Evolutionary conservation across 192 early-diverging fungal genomes (phyloP).

Genomic region (Coemansia sp.): DNA sequence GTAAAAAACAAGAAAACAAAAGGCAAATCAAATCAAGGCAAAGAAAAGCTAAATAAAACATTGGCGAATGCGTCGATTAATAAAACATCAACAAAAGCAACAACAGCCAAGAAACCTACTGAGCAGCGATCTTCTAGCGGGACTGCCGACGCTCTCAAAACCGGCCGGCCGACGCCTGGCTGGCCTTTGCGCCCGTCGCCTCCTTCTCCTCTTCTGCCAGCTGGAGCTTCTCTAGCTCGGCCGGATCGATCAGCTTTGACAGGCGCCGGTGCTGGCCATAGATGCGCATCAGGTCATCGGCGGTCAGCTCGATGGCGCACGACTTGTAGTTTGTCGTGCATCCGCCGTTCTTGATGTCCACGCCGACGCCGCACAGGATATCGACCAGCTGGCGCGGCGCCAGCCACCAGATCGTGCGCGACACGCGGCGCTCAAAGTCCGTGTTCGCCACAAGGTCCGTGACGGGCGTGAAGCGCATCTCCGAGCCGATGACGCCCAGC

Average conservation of each 20-base stretch:
- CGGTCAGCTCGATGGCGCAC: slow-evolving; percentile 53
- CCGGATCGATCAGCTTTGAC: slow-evolving; percentile 30
- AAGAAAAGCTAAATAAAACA: not conserved
- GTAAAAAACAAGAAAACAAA: too few relatives aligned
- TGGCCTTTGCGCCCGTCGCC: too few relatives aligned
- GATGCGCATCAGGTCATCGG: slow-evolving; percentile 49
- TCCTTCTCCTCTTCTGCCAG: not conserved
- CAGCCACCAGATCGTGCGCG: slow-evolving; percentile 70
- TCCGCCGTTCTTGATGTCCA: slow-evolving; percentile 46
- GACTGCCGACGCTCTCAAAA: not conserved
- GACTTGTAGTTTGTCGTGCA: slow-evolving; percentile 42
- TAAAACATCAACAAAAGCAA: not conserved
- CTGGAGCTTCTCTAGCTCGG: slow-evolving; percentile 1
- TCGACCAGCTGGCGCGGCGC: slow-evolving; percentile 59
- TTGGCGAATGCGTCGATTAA: not conserved
- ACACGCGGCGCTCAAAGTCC: slow-evolving; percentile 77
- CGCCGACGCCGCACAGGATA: slow-evolving; percentile 60
- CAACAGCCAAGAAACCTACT: not conserved
- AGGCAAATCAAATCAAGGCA: too few relatives aligned
- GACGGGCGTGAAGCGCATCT: slow-evolving; percentile 72
- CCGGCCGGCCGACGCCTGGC: not conserved
- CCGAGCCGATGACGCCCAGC: slow-evolving; percentile 78
- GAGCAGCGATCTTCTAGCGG: not conserved
- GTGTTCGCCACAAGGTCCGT: slow-evolving; percentile 64
- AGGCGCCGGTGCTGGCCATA: slow-evolving; percentile 45